phyloP scores from a whole-genome alignment of 2,329 filamentous ascomycete genomes.

The Neurospora crassa region DNA sequence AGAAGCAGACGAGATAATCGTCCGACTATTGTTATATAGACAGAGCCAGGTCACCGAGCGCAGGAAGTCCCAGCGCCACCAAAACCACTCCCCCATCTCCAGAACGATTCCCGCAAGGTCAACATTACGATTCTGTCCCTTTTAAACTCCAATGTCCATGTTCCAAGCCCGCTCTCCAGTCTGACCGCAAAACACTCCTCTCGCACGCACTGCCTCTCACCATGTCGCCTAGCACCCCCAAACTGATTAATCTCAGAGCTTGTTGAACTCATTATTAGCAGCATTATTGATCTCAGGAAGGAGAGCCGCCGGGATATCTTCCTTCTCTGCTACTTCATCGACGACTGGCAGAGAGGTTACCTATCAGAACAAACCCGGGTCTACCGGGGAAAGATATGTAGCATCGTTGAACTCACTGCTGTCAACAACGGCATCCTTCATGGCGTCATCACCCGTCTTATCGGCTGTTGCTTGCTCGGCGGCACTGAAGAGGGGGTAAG shows the following conservation, averaged over 20 bases:
- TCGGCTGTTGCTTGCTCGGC: slow-evolving; percentile 22
- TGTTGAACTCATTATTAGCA: slow-evolving; percentile 26
- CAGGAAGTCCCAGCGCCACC: too few species aligned
- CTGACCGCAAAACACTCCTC: not conserved
- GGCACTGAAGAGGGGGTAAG: slow-evolving; percentile 15
- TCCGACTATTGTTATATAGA: too few species aligned
- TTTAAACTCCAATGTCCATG: too few species aligned
- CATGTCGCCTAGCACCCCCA: not conserved
- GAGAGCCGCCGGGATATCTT: slow-evolving; percentile 22
- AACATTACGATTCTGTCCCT: too few species aligned
- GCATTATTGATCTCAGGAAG: slow-evolving; percentile 27
- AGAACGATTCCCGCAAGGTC: too few species aligned
- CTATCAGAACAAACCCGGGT: not conserved
- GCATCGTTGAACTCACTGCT: slow-evolving; percentile 17
- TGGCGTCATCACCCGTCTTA: slow-evolving; percentile 18
- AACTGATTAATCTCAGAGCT: slow-evolving; percentile 7
- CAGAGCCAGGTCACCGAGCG: too few species aligned
- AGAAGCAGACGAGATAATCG: too few species aligned
- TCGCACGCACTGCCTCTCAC: not conserved
- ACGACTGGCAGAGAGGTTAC: slow-evolving; percentile 14
- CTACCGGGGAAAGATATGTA: not conserved
- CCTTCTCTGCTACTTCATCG: slow-evolving; percentile 24
- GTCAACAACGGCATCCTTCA: slow-evolving; percentile 24
- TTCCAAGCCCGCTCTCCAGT: not conserved
- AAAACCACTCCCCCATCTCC: too few species aligned